Percentiles rank a stretch among this genome's conserved stretches.
Conservation (phyloP, 2,329 filamentous ascomycete genomes). For the Paradendryphiella salina region DNA sequence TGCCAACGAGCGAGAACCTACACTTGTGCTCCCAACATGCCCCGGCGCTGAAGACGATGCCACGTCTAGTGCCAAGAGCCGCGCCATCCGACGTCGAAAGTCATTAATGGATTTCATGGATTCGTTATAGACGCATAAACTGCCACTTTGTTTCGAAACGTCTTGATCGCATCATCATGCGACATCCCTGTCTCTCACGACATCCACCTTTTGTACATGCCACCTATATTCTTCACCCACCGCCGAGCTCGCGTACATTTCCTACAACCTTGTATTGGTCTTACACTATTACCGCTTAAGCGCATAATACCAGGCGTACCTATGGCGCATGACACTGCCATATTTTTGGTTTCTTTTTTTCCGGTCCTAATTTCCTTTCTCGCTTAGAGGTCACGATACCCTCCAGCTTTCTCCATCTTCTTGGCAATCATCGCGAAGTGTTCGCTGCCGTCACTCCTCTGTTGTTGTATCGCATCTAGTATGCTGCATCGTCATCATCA, state of each 20-base stretch:
- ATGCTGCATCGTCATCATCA: slow-evolving; percentile 7
- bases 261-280: neutral
- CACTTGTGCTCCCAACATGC: slow-evolving; percentile 41
- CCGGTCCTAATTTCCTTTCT: neutral
- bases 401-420: neutral
- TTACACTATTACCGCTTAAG: neutral
- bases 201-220: neutral
- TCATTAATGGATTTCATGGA: slow-evolving; percentile 44
- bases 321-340: slow-evolving; percentile 8
- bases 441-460: slow-evolving; percentile 18
- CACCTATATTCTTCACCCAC: neutral
- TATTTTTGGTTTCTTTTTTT: neutral
- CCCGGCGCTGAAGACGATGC: slow-evolving; percentile 26
- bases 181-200: slow-evolving; percentile 1
- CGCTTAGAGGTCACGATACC: slow-evolving; percentile 16
- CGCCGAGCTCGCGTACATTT: neutral
- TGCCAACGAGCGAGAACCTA: slow-evolving; percentile 43
- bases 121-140: slow-evolving; percentile 18
- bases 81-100: slow-evolving; percentile 42
- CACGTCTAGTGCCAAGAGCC: slow-evolving; percentile 29
- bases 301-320: slow-evolving; percentile 22
- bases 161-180: neutral
- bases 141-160: slow-evolving; percentile 24
- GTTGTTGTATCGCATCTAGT: slow-evolving; percentile 23
- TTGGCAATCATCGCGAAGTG: slow-evolving; percentile 16